phyloP scores from a whole-genome alignment of 169 alveolate genomes.

The Perkinsus chesapeaki region DNA sequence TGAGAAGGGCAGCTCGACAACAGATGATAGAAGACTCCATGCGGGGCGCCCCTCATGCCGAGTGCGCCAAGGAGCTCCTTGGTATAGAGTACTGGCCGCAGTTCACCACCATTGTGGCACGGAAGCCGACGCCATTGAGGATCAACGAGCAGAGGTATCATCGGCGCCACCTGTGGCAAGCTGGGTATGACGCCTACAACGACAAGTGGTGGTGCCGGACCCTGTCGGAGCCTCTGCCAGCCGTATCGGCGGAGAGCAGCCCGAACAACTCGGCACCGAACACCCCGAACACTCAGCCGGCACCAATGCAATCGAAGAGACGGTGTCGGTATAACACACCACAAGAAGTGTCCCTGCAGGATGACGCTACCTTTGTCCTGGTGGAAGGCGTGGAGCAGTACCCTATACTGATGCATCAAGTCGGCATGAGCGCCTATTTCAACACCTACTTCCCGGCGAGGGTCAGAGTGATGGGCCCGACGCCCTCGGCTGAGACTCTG shows the following conservation, averaged over 20 bases:
- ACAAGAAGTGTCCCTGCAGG: not conserved
- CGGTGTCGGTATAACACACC: not conserved
- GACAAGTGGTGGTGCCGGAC: slow-evolving; percentile 1
- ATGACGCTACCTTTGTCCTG: not conserved
- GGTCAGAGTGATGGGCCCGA: not conserved
- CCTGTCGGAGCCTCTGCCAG: not conserved
- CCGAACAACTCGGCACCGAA: not conserved
- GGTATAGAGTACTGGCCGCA: not conserved
- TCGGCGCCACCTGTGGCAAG: not conserved
- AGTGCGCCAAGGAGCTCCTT: not conserved
- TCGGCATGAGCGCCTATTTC: not conserved
- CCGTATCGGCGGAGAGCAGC: not conserved
- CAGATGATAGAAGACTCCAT: not conserved
- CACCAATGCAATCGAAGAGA: not conserved
- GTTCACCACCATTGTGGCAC: not conserved
- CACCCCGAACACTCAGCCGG: not conserved
- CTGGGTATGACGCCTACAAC: not conserved
- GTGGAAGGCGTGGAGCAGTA: not conserved
- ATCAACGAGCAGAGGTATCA: not conserved
- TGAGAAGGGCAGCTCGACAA: not conserved
- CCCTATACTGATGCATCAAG: not conserved
- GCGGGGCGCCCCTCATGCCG: not conserved
- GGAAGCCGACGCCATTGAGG: not conserved
- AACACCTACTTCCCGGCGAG: not conserved
- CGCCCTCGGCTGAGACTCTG: not conserved